A percentile compares a stretch with the other conserved stretches of the same genome.
Conservation (phyloP, 164 flowering plant species). For the Tetrastigma voinierianum region DNA sequence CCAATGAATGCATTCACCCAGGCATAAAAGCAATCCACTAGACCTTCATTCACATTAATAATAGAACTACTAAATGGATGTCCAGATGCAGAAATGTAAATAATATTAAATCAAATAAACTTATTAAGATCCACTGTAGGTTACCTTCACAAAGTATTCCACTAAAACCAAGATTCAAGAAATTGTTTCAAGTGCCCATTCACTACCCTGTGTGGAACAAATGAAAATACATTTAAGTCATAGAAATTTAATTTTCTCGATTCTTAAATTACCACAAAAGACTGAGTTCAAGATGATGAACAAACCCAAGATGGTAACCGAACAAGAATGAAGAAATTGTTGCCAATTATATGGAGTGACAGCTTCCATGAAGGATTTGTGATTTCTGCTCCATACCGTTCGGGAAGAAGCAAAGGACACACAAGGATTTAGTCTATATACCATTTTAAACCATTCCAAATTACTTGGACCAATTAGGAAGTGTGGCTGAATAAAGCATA, state of each 20-base stretch:
- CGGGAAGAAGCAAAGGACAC: slow-evolving; percentile 39
- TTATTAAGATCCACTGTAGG: background rate
- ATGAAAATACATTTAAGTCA: slow-evolving; percentile 1
- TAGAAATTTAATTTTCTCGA: background rate
- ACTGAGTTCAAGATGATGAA: slow-evolving; percentile 12
- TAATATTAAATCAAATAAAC: background rate
- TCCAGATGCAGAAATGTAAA: background rate
- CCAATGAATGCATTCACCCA: slow-evolving; percentile 93
- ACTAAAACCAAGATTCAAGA: slow-evolving; percentile 74
- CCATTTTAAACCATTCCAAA: background rate
- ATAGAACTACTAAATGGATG: background rate
- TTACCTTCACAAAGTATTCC: slow-evolving; percentile 94
- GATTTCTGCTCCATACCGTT: slow-evolving; percentile 33
- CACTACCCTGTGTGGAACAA: slow-evolving; percentile 60
- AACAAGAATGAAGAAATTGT: slow-evolving; percentile 69
- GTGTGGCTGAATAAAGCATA: background rate
- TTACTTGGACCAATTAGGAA: background rate
- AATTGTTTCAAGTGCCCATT: slow-evolving; percentile 91
- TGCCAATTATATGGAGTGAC: slow-evolving; percentile 74
- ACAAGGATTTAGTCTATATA: slow-evolving; percentile 12
- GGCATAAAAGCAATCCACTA: slow-evolving; percentile 92
- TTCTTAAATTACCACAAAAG: background rate
- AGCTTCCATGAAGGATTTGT: slow-evolving; percentile 69
- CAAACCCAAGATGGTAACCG: slow-evolving; percentile 92
- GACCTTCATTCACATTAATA: slow-evolving; percentile 46